Evolutionary conservation across 805 yeast genomes (phyloP).

Genomic region (Sugiyamaella qingdaonensis): DNA sequence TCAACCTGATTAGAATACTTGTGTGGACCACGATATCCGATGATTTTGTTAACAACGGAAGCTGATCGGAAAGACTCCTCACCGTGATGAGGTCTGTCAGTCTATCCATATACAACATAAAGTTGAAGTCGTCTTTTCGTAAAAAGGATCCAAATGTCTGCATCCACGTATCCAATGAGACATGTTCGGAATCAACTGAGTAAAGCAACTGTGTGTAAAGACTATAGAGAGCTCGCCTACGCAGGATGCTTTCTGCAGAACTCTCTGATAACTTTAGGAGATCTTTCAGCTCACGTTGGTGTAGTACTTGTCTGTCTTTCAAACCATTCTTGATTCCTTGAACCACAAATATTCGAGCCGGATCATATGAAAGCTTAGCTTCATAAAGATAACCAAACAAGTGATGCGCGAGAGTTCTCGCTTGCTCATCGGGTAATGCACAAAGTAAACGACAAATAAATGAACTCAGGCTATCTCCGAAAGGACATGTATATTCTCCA

Average conservation of each 20-base stretch:
- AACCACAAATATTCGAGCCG: conserved; percentile 59
- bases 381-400: conserved; percentile 46
- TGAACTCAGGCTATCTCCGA: conserved; percentile 48
- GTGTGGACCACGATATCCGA: not conserved
- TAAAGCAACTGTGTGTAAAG: conserved; percentile 15
- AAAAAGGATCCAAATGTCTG: not conserved
- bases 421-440: conserved; percentile 28
- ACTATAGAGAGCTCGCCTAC: conserved; percentile 13
- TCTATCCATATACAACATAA: too few relatives aligned
- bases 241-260: conserved; percentile 19
- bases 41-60: not conserved
- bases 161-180: not conserved
- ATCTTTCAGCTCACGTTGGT: conserved; percentile 25
- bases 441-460: conserved; percentile 43
- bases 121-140: not conserved
- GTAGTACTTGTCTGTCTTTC: conserved; percentile 26
- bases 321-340: conserved; percentile 58
- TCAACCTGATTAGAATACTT: too few relatives aligned
- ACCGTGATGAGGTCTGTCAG: too few relatives aligned
- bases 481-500: conserved; percentile 41
- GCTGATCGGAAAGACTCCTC: too few relatives aligned
- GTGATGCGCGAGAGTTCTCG: conserved; percentile 28
- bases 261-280: conserved; percentile 1
- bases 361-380: conserved; percentile 56
- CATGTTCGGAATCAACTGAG: conserved; percentile 4